Evolutionary conservation across 2,329 filamentous ascomycete species (phyloP), one percentile per base, ranked within the genome.

Genomic region (Neopestalotiopsis sp.): DNA sequence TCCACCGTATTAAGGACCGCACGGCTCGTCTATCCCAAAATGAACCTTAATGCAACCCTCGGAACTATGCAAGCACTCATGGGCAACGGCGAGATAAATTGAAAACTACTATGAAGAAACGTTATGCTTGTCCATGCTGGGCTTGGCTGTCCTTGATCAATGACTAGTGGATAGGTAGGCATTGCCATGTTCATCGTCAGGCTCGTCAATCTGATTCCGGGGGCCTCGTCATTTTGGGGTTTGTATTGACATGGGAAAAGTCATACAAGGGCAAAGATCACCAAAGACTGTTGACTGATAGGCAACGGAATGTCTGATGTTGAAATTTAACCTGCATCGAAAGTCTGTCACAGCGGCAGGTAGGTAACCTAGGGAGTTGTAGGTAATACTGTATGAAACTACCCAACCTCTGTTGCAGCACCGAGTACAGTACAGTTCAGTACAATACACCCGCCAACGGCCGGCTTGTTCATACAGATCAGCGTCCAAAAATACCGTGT

Each of bases 41-140:
- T 56, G 42, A 34, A 57, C 32, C 20, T 65, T 65, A 52, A 57
- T 65, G 63, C 63, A 45, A 65, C 63, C 13, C 61, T 64, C 32
- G 61, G n/a, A 17, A n/a, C 17, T 52, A 52, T 52, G 45, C 45
- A 52, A 52, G 61, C 63, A 56, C 17, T 24, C 24, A 28, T 28
- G 24, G 24, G 24, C 24, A 28, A 28, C 24, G 24, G 30, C 63
- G 38, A 65, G 45, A 65, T 65, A 28, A 45, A 65, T 56, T 57
- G 45, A 28, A 57, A 13, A 40, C 13, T 34, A 57, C 52, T 57
- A 57, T 57, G 17, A 24, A 9, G 24, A 24, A 24, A 57, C 52
- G 20, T 30, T 12, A 45, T 56, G 45, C 63, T 20, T 20, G 63
- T 65, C 28, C 45, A 28, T 57, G 38, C 38, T 24, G 28, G 49